Base-by-base conservation (phyloP, 768 basidiomycete genomes). In the Trametes gibbosa region DNA sequence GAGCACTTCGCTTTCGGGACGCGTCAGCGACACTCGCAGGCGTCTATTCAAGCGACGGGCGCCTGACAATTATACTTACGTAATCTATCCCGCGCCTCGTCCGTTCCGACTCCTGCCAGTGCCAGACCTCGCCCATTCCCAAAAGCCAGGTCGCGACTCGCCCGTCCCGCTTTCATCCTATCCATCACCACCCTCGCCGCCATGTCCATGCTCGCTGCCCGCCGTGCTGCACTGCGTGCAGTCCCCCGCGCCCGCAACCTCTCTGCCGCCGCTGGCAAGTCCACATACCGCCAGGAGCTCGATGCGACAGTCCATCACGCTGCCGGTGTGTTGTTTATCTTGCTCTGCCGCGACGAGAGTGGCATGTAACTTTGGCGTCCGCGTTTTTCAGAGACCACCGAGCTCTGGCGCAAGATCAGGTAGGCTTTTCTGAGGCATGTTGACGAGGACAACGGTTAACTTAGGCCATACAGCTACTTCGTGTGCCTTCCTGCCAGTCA, bases 361-460 rank as follows among this genome's bases (percentile, higher is more conserved):
- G 25, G n/a, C 13, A 12, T n/a, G n/a, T 54, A 17, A 42, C 35
- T 42, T 52, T 62, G 64, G 42, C 64, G 29, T 32, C 64, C 17
- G 25, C 39, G 47, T 54, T n/a, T 42, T 54, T 37, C 66, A 94
- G 92, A 85, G 59, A 88, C 90, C 27, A 76, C 87, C 50, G 79
- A 86, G 55, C 83, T 94, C 64, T 94, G 92, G 92, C 85, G 90
- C 69, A 92, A 86, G 77, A 90, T 94, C 72, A 89, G 89, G 90
- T 88, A 69, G 50, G 81, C 70, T 6, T n/a, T 19, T 14, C 25
- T 3, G 21, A 12, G 14, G 21, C 14, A 9, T 13, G 13, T 8
- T n/a, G 24, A 2, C 3, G 17, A n/a, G 49, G 34, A 27, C 14
- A n/a, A 5, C n/a, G 14, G 19, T 34, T 51, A 27, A 56, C 43